Conservation (phyloP, 2,329 filamentous ascomycete genomes). For the Colletotrichum brevisporum region DNA sequence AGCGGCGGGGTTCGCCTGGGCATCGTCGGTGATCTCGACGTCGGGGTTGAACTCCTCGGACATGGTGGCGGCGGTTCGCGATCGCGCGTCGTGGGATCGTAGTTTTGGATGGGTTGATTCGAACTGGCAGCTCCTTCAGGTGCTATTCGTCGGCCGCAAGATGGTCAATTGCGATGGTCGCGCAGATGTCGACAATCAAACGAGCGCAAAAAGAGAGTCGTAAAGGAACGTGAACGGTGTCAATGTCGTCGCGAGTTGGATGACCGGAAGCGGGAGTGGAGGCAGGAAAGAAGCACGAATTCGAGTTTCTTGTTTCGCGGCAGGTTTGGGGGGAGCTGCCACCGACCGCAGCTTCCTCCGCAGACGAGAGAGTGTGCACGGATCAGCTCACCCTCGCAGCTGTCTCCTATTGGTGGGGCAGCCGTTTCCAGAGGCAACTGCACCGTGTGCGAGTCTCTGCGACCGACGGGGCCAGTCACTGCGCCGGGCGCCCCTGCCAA, state of each 20-base stretch:
- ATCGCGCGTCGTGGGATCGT: not conserved
- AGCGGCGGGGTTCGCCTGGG: slow-evolving; percentile 46
- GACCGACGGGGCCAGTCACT: not conserved
- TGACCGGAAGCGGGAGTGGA: not conserved
- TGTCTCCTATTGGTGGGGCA: not conserved
- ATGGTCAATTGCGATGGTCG: not conserved
- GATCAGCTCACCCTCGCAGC: not conserved
- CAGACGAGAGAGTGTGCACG: not conserved
- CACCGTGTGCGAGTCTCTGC: not conserved
- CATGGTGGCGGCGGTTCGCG: slow-evolving; percentile 37
- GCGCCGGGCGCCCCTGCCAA: slow-evolving; percentile 19
- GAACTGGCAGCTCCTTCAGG: not conserved
- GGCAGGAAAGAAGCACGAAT: not conserved
- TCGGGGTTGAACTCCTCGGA: slow-evolving; percentile 40
- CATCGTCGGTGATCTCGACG: slow-evolving; percentile 47
- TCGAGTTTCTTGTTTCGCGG: not conserved
- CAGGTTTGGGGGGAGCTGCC: slow-evolving; percentile 9
- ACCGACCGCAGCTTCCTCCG: slow-evolving; percentile 8
- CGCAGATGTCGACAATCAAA: not conserved
- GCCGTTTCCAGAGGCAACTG: slow-evolving; percentile 19
- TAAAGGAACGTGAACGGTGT: slow-evolving; percentile 15
- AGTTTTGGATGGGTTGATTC: slow-evolving; percentile 3
- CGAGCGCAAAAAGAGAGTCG: slow-evolving; percentile 1
- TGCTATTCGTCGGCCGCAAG: not conserved
- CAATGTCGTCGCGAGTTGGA: not conserved